These are phyloP conservation scores for Marchantia paleacea DNA, from an alignment of 225 moss, liverwort and hornwort species.

Conservation along the genomic window DNA sequence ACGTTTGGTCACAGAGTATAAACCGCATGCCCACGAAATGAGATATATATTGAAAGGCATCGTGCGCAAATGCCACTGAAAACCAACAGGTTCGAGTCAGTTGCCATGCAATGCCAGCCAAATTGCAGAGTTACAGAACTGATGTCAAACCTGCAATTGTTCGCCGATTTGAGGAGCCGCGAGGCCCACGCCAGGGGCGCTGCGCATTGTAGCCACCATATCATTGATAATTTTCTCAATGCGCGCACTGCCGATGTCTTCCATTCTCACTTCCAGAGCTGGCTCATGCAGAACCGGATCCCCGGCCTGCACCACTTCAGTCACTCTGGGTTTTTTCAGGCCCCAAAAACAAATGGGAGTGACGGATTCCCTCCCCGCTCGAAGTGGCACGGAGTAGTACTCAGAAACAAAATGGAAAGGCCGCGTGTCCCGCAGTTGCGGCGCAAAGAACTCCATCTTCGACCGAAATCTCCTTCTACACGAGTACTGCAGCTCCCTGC, in stretches of 20 bases:
- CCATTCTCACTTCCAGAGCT: constrained; percentile 60
- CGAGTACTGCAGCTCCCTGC: background rate
- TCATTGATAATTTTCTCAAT: constrained; percentile 93
- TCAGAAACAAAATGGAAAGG: constrained; percentile 69
- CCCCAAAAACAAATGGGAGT: constrained; percentile 76
- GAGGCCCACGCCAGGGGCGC: constrained; percentile 87
- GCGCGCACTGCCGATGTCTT: constrained; percentile 71
- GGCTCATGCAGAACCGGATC: constrained; percentile 86
- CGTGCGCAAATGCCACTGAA: too few species aligned
- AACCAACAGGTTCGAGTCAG: too few species aligned
- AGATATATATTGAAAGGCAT: too few species aligned
- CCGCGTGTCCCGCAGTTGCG: constrained; percentile 63
- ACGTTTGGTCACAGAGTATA: too few species aligned
- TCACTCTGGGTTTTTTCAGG: constrained; percentile 53
- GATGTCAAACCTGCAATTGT: constrained; percentile 60
- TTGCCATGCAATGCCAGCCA: background rate
- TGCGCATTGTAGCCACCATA: constrained; percentile 95
- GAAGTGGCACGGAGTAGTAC: constrained; percentile 49
- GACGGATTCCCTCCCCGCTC: constrained; percentile 35
- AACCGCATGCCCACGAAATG: too few species aligned
- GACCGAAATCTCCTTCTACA: constrained; percentile 8
- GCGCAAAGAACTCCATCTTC: constrained; percentile 62
- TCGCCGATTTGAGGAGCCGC: constrained; percentile 95
- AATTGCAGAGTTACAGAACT: background rate
- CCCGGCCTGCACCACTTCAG: constrained; percentile 89